Conservation (phyloP, 1,284 basidiomycete genomes). For the Butyriboletus appendiculatus region DNA sequence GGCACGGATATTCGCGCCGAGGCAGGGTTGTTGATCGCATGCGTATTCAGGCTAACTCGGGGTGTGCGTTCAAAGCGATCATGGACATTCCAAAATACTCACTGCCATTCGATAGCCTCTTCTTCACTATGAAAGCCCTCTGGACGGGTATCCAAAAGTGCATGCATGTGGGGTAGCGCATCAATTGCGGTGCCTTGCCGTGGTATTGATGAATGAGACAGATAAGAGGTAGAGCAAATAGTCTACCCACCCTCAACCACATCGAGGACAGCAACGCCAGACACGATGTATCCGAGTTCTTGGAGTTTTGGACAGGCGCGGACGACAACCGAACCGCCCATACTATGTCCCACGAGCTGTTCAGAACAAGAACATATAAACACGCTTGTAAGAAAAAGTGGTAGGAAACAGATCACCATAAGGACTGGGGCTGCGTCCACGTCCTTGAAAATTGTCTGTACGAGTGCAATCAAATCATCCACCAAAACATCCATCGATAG, state of each 20-base stretch:
- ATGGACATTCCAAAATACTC: slow-evolving; percentile 38
- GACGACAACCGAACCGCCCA: slow-evolving; percentile 89
- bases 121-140: slow-evolving; percentile 81
- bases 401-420: slow-evolving; percentile 48
- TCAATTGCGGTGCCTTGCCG: slow-evolving; percentile 87
- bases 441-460: slow-evolving; percentile 71
- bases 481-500: slow-evolving; percentile 73
- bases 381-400: background rate
- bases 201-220: background rate
- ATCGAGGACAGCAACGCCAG: slow-evolving; percentile 89
- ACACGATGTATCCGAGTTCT: slow-evolving; percentile 66
- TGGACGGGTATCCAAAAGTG: slow-evolving; percentile 84
- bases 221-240: background rate
- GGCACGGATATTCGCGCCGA: slow-evolving; percentile 90
- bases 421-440: slow-evolving; percentile 64
- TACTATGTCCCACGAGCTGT: slow-evolving; percentile 86
- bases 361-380: background rate
- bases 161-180: slow-evolving; percentile 88
- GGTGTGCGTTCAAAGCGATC: background rate
- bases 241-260: slow-evolving; percentile 84
- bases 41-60: slow-evolving; percentile 25
- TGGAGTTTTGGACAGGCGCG: slow-evolving; percentile 69
- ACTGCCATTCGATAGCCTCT: slow-evolving; percentile 96
- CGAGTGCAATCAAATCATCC: slow-evolving; percentile 67
- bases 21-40: slow-evolving; percentile 74